Percentiles rank a stretch among this genome's conserved stretches.
phyloP scores from a whole-genome alignment of 345 rosid genomes.

The Salix dunnii region DNA sequence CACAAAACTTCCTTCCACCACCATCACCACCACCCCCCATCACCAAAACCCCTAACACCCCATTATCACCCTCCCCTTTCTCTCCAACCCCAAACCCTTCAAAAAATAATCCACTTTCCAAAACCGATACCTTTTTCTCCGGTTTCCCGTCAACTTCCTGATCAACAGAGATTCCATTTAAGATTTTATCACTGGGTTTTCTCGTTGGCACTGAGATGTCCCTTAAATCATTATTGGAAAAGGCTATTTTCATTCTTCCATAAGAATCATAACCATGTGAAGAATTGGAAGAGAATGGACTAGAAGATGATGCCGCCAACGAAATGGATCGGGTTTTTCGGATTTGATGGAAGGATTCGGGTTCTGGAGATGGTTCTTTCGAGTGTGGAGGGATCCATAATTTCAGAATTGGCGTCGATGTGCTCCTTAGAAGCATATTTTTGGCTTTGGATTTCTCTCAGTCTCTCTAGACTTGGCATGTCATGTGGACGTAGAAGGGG shows the following conservation, averaged over 20 bases:
- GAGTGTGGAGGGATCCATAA: constrained; percentile 45
- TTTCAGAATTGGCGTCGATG: constrained; percentile 69
- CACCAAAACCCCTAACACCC: constrained; percentile 8
- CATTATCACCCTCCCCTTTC: constrained; percentile 3
- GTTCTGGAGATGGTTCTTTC: constrained; percentile 45
- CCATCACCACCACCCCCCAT: constrained; percentile 38
- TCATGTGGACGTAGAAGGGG: not conserved
- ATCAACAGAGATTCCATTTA: constrained; percentile 31
- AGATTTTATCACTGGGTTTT: constrained; percentile 16
- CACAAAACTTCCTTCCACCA: constrained; percentile 45
- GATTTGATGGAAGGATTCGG: constrained; percentile 33
- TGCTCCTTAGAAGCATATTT: constrained; percentile 65
- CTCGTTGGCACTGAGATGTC: constrained; percentile 33
- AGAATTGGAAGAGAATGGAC: constrained; percentile 29
- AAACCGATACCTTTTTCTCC: constrained; percentile 8
- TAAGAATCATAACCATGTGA: constrained; percentile 16
- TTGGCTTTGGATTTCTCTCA: not conserved
- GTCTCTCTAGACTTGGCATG: too few relatives aligned
- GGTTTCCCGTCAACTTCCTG: constrained; percentile 47
- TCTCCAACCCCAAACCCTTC: constrained; percentile 26
- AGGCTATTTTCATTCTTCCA: constrained; percentile 42
- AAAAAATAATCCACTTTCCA: constrained; percentile 17
- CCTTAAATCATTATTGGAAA: constrained; percentile 56
- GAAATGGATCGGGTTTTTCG: constrained; percentile 32
- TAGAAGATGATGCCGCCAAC: constrained; percentile 35